Conservation (phyloP, 148 eudicot genomes). For the Oxyria digyna region DNA sequence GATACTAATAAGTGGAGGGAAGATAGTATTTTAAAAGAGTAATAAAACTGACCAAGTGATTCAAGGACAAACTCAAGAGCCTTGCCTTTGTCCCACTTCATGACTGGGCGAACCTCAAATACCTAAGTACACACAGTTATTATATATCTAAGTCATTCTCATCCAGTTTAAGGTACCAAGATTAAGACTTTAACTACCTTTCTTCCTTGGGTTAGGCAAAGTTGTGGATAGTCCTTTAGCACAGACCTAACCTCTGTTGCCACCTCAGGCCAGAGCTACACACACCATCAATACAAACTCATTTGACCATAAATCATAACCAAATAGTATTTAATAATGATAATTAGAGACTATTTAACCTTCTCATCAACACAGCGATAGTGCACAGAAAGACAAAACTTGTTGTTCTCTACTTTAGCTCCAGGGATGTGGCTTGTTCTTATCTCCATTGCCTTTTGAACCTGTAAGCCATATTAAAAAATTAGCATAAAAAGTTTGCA, state of each 20-base stretch:
- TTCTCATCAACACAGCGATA: slow-evolving; percentile 88
- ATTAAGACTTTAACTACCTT: slow-evolving; percentile 32
- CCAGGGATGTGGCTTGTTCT: slow-evolving; percentile 58
- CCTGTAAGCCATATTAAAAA: slow-evolving; percentile 38
- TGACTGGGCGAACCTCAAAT: slow-evolving; percentile 81
- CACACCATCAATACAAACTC: neutral
- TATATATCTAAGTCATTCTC: slow-evolving; percentile 6
- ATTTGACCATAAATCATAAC: neutral
- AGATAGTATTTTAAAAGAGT: no score
- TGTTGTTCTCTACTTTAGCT: slow-evolving; percentile 77
- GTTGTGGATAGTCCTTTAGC: slow-evolving; percentile 64
- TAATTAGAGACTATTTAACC: slow-evolving; percentile 28
- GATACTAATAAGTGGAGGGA: no score
- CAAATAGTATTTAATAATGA: neutral
- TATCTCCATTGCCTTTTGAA: slow-evolving; percentile 37
- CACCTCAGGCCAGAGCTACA: slow-evolving; percentile 71
- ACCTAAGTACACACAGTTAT: slow-evolving; percentile 62
- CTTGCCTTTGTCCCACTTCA: slow-evolving; percentile 97
- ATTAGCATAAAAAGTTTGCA: no score
- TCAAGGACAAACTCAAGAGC: slow-evolving; percentile 86
- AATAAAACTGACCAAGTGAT: slow-evolving; percentile 57
- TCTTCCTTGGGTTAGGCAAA: slow-evolving; percentile 70
- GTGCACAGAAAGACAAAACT: slow-evolving; percentile 82
- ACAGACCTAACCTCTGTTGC: slow-evolving; percentile 61
- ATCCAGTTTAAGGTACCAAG: neutral